phyloP scores from a whole-genome alignment of 2,329 filamentous ascomycete species.

The Pseudomassariella vexata region DNA sequence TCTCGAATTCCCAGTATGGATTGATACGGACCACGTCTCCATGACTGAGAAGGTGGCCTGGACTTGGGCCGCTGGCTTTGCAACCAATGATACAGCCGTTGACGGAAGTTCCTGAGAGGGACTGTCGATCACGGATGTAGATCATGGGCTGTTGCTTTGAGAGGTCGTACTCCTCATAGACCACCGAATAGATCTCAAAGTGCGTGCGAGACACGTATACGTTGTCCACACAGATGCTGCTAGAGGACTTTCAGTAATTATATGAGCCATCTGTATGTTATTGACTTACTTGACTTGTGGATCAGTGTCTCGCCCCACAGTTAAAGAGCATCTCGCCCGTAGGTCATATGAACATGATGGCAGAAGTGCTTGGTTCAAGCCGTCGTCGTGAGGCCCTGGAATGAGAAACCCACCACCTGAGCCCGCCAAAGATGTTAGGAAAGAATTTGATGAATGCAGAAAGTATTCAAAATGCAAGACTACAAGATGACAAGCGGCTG shows the following conservation, averaged over 20 bases:
- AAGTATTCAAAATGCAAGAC: no score
- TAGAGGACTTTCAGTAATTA: conserved; percentile 10
- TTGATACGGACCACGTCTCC: conserved; percentile 41
- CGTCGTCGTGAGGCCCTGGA: no score
- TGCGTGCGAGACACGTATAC: conserved; percentile 44
- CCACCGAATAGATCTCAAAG: conserved; percentile 49
- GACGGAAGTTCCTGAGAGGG: conserved; percentile 47
- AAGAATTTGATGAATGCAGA: no score
- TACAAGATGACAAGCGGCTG: no score
- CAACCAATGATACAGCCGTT: conserved; percentile 39
- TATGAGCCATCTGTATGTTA: neutral
- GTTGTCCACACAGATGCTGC: conserved; percentile 34
- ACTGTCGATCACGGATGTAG: conserved; percentile 52
- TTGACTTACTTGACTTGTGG: neutral
- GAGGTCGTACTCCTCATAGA: conserved; percentile 35
- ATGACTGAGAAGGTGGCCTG: conserved; percentile 41
- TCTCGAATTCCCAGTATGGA: conserved; percentile 28
- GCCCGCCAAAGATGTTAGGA: no score
- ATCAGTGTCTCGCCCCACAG: neutral
- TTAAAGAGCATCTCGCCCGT: no score
- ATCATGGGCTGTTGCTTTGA: conserved; percentile 30
- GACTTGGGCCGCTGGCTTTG: conserved; percentile 24
- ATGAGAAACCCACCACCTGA: no score
- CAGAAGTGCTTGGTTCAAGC: no score
- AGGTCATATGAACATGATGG: no score